Conservation (phyloP, 331 rosid genomes). For the Arachis monticola region DNA sequence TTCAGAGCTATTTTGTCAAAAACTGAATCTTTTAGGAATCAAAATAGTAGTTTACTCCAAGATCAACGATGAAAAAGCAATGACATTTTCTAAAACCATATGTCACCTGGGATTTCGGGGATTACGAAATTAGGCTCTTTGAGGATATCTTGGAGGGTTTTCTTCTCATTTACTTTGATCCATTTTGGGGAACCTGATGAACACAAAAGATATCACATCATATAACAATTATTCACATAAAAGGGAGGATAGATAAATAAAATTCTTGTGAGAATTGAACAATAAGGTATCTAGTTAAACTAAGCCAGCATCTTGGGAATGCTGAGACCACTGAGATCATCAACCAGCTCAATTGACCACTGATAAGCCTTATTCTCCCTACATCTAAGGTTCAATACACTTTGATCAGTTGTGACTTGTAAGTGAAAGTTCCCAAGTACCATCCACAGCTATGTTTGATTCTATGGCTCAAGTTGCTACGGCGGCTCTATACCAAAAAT, state of each 20-base stretch:
- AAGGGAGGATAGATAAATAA: background rate
- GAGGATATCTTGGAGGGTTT: slow-evolving; percentile 65
- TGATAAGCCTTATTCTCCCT: background rate
- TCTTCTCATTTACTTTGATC: slow-evolving; percentile 79
- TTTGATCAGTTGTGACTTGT: background rate
- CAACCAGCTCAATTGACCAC: background rate
- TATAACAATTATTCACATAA: background rate
- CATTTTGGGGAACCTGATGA: slow-evolving; percentile 63
- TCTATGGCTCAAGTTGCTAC: background rate
- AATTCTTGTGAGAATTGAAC: no score
- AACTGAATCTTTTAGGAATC: no score
- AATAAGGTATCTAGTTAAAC: no score
- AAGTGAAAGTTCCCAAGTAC: background rate
- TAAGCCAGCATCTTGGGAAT: background rate
- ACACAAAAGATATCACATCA: slow-evolving; percentile 32
- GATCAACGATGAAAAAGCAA: background rate
- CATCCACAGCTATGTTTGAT: background rate
- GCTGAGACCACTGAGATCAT: background rate
- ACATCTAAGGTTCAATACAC: background rate
- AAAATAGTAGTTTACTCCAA: no score
- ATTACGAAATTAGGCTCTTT: slow-evolving; percentile 64
- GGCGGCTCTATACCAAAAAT: background rate
- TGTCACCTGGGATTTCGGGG: slow-evolving; percentile 83
- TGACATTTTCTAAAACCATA: background rate
- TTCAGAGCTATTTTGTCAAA: no score